Conservation (phyloP, 2,329 filamentous ascomycete genomes). For the Xylaria digitata region DNA sequence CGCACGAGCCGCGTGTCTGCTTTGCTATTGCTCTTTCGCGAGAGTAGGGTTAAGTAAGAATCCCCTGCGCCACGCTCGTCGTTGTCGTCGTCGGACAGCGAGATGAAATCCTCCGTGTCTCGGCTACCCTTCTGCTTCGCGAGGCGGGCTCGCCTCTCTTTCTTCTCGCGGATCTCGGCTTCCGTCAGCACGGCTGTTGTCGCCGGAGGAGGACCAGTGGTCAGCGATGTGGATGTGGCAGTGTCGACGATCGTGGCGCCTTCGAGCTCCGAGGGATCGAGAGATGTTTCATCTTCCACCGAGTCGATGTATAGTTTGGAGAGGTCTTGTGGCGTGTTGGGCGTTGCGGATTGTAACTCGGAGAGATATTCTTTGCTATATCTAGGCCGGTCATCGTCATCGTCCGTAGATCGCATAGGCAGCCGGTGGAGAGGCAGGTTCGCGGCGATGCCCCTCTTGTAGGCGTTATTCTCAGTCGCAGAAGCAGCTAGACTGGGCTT, state of each 20-base stretch:
- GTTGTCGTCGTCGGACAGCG: conserved; percentile 66
- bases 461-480: conserved; percentile 74
- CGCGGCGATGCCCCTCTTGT: conserved; percentile 62
- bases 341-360: conserved; percentile 86
- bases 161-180: conserved; percentile 89
- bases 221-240: conserved; percentile 51
- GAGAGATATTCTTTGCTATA: conserved; percentile 90
- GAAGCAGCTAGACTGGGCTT: conserved; percentile 71
- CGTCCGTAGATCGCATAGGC: conserved; percentile 66
- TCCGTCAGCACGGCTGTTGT: conserved; percentile 76
- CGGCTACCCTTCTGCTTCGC: conserved; percentile 68
- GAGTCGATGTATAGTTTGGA: conserved; percentile 55
- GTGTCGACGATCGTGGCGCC: conserved; percentile 72
- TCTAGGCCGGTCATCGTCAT: conserved; percentile 75
- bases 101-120: conserved; percentile 69
- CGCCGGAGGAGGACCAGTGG: conserved; percentile 42
- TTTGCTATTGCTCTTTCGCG: conserved; percentile 54
- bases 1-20: conserved; percentile 77
- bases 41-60: conserved; percentile 48
- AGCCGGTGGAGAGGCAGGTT: conserved; percentile 59
- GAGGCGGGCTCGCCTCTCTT: conserved; percentile 84
- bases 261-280: conserved; percentile 71
- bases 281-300: conserved; percentile 63
- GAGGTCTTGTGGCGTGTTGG: conserved; percentile 78
- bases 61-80: conserved; percentile 49